Evolutionary conservation across 1,284 basidiomycete genomes (phyloP).

Genomic region (Fomes fomentarius): DNA sequence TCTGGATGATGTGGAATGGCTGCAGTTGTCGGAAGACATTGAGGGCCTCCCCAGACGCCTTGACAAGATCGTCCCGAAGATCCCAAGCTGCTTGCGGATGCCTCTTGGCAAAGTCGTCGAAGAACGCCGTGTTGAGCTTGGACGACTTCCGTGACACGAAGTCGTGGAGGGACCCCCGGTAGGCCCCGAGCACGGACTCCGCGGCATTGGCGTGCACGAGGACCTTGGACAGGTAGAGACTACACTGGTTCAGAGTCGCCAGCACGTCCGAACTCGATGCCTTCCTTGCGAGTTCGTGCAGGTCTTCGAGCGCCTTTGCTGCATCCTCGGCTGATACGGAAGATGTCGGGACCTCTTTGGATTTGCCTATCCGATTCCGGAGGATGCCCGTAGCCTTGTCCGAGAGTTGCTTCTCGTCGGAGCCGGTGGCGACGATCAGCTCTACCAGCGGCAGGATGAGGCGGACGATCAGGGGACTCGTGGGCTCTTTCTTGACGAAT

Average conservation of each 20-base stretch:
- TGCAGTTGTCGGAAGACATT: constrained; percentile 81
- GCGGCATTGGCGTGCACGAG: constrained; percentile 52
- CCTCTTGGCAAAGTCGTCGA: constrained; percentile 79
- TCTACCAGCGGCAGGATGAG: constrained; percentile 80
- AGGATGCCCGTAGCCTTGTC: constrained; percentile 86
- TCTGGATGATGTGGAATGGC: constrained; percentile 73
- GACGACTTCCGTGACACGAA: constrained; percentile 85
- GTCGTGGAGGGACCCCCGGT: constrained; percentile 74
- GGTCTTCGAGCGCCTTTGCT: constrained; percentile 56
- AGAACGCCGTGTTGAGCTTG: constrained; percentile 73
- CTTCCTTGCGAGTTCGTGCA: constrained; percentile 80
- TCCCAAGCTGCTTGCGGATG: constrained; percentile 72
- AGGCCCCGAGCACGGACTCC: constrained; percentile 53
- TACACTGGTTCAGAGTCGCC: constrained; percentile 67
- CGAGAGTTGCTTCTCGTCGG: constrained; percentile 83
- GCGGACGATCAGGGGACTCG: constrained; percentile 66
- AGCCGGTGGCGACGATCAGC: constrained; percentile 64
- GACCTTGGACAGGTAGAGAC: constrained; percentile 72
- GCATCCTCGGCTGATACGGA: constrained; percentile 50
- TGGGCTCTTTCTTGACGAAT: constrained; percentile 77
- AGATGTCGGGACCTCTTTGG: constrained; percentile 65
- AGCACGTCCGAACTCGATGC: constrained; percentile 68
- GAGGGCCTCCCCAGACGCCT: constrained; percentile 57
- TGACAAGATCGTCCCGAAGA: constrained; percentile 62
- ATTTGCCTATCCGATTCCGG: constrained; percentile 73